These are phyloP conservation scores for Stephania yunnanensis DNA, from an alignment of 164 flowering plant species.

Conservation along the genomic window DNA sequence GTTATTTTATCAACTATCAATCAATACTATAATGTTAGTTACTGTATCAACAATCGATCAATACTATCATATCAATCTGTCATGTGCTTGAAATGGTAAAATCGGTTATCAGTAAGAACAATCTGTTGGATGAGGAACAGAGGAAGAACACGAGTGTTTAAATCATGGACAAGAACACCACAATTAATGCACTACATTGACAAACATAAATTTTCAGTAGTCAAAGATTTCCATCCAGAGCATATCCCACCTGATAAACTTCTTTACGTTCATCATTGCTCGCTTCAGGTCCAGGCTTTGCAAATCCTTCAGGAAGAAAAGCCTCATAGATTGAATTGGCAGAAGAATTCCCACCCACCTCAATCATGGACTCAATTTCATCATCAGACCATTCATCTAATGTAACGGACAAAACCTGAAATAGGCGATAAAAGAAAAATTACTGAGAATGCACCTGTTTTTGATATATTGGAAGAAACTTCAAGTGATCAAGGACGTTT, in stretches of 20 bases:
- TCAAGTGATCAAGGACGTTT: background rate
- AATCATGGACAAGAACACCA: too few relatives aligned
- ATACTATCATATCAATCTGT: background rate
- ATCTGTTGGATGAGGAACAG: too few relatives aligned
- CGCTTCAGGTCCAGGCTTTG: conserved; percentile 72
- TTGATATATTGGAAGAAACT: background rate
- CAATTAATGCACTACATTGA: background rate
- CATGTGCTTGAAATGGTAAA: too few relatives aligned
- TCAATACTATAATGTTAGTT: background rate
- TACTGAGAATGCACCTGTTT: background rate
- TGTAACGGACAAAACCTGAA: conserved; percentile 92
- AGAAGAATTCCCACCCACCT: conserved; percentile 92
- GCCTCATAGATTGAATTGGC: conserved; percentile 97
- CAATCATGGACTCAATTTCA: conserved; percentile 83
- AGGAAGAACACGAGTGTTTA: too few relatives aligned
- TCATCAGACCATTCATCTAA: conserved; percentile 96
- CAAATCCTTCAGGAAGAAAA: conserved; percentile 62
- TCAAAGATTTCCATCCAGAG: background rate
- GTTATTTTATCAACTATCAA: background rate
- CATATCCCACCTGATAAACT: conserved; percentile 64
- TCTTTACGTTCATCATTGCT: conserved; percentile 57
- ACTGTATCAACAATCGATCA: background rate
- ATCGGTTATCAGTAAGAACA: too few relatives aligned
- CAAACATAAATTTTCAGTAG: background rate
- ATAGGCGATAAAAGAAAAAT: background rate